These are phyloP conservation scores for Nicotiana knightiana DNA, from an alignment of 257 asterid genomes.

Conservation along the genomic window DNA sequence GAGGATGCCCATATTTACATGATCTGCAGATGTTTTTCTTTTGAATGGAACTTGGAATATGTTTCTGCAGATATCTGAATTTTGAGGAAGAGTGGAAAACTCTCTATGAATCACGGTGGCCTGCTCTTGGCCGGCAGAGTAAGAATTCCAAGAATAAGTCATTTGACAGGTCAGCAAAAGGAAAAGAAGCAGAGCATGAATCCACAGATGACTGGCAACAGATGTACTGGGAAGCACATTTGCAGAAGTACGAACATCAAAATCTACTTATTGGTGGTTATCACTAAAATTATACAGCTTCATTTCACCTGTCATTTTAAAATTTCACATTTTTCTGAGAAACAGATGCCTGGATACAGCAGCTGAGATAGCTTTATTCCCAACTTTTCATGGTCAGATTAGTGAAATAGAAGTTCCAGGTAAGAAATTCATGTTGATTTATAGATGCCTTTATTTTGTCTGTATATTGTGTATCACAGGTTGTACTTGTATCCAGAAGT, in stretches of 20 bases:
- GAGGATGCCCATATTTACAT: slow-evolving; percentile 6
- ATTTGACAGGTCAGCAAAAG: slow-evolving; percentile 27
- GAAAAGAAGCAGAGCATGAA: slow-evolving; percentile 29
- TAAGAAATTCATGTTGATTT: slow-evolving; percentile 15
- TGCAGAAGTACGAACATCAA: slow-evolving; percentile 55
- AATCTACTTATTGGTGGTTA: background rate
- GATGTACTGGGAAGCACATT: slow-evolving; percentile 80
- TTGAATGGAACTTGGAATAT: background rate
- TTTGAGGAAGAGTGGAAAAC: slow-evolving; percentile 57
- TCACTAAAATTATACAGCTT: slow-evolving; percentile 1
- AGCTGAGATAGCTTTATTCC: slow-evolving; percentile 75
- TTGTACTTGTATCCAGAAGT: background rate
- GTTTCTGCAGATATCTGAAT: slow-evolving; percentile 34
- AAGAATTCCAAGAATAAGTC: slow-evolving; percentile 19
- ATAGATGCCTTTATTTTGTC: slow-evolving; percentile 2
- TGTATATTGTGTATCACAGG: background rate
- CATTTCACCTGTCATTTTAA: slow-evolving; percentile 9
- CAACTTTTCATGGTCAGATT: slow-evolving; percentile 56
- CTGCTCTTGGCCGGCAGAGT: slow-evolving; percentile 27
- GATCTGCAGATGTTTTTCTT: slow-evolving; percentile 15
- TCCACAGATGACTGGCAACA: slow-evolving; percentile 57
- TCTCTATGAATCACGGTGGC: slow-evolving; percentile 65
- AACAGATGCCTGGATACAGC: slow-evolving; percentile 79
- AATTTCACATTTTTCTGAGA: slow-evolving; percentile 18
- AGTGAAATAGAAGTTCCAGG: slow-evolving; percentile 72